Percentiles rank a stretch among this genome's conserved stretches.
Conservation (phyloP, 2,329 filamentous ascomycete species). For the Ploettnerulaceae sp. region DNA sequence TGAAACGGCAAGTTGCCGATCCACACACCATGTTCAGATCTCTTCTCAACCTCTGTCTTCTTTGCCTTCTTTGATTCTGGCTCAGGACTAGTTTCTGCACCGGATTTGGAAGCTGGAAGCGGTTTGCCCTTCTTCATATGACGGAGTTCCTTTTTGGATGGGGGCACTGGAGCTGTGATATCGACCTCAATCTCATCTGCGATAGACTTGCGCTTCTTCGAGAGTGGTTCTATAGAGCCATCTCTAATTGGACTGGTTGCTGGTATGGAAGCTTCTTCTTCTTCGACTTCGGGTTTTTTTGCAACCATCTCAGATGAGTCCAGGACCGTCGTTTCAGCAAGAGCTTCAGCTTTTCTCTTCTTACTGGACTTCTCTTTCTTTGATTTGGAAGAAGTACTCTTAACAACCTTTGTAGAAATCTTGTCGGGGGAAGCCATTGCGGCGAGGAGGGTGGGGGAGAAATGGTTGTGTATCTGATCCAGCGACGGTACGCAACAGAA, state of each 20-base stretch:
- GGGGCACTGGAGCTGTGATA: slow-evolving; percentile 81
- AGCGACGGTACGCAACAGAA: too few relatives aligned
- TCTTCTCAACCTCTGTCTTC: slow-evolving; percentile 45
- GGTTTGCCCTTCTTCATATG: slow-evolving; percentile 79
- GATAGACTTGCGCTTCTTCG: slow-evolving; percentile 64
- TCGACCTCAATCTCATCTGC: slow-evolving; percentile 83
- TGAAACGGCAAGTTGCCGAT: slow-evolving; percentile 92
- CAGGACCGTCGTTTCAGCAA: slow-evolving; percentile 11
- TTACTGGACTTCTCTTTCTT: slow-evolving; percentile 33
- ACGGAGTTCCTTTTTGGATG: slow-evolving; percentile 89
- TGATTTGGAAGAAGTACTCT: slow-evolving; percentile 13
- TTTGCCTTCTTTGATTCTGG: slow-evolving; percentile 35
- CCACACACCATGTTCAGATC: slow-evolving; percentile 86
- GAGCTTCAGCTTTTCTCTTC: slow-evolving; percentile 27
- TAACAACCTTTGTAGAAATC: slow-evolving; percentile 1
- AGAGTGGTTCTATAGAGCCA: slow-evolving; percentile 18
- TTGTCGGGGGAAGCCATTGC: slow-evolving; percentile 5
- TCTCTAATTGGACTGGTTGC: slow-evolving; percentile 6
- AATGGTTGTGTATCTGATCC: too few relatives aligned
- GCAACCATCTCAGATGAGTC: slow-evolving; percentile 6
- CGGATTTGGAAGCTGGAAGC: slow-evolving; percentile 42
- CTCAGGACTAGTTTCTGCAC: slow-evolving; percentile 37
- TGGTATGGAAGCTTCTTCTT: slow-evolving; percentile 3
- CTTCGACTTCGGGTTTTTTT: not conserved
- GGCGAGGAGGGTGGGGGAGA: not conserved